Base-by-base conservation (phyloP, 371 early-diverging fungal species). In the Actinomortierella ambigua region DNA sequence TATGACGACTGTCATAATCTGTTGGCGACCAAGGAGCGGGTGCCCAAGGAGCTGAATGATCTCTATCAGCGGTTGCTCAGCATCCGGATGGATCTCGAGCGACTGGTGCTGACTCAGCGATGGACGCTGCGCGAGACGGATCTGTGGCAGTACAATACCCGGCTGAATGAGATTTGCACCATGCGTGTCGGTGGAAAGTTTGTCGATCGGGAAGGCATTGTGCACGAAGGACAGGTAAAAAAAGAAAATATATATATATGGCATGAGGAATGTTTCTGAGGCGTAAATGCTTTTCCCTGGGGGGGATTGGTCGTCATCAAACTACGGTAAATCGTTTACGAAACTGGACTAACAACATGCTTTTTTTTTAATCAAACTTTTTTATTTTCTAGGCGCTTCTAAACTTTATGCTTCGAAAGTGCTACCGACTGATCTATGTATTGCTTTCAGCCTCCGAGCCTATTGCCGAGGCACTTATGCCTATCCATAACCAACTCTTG, bases 91-190 rank as follows among this genome's bases (percentile, higher is more conserved):
- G 86, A 87, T 54, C 77, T 95, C 11, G 93, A 93, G 48, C 81
- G 86, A 28, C 71, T 94, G 48, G 78, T 88, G 46, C 75, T 90
- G 57, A 91, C 92, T 8, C 87, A 88, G 76, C 89, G 90, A 55
- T 95, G 95, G 94, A 89, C 90, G 0, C 67, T 91, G 58, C 84
- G 92, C 39, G 91, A 92, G 65, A 89, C 91, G 7, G 94, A 94
- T 76, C 67, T 96, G 53, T 89, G 90, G 78, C 86, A 88, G 54
- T 90, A 90, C 65, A 92, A 94, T 77, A 86, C 87, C 47, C 93
- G 91, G 77, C 63, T 93, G 46, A 85, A 82, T 50, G 90, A 92
- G 46, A 85, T 93, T 53, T 89, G 91, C 56, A 79, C 81, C 15
- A 61, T 88, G 60, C 82, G 90, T 50, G 75, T 73, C 44, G 79